Evolutionary conservation across 225 moss, liverwort and hornwort genomes (phyloP).

Genomic region (Thuidium tamariscinum): DNA sequence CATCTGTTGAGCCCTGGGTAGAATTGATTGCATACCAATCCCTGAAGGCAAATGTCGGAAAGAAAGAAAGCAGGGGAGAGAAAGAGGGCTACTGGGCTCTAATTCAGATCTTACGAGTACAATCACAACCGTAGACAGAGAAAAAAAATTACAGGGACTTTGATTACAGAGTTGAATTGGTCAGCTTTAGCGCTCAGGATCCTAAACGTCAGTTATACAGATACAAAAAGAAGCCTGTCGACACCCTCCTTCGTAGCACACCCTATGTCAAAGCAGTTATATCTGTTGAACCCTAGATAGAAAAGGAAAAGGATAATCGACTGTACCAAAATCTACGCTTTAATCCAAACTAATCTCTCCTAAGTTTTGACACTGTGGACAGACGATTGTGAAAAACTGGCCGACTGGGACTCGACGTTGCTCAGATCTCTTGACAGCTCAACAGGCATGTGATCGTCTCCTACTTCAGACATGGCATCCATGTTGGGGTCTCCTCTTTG

Average conservation of each 20-base stretch:
- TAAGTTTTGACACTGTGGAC: conserved; percentile 8
- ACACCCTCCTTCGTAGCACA: background rate
- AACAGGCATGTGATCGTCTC: conserved; percentile 19
- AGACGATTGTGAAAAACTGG: conserved; percentile 33
- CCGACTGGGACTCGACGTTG: conserved; percentile 27
- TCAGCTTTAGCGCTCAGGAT: background rate
- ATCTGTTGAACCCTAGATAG: background rate
- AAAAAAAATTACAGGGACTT: background rate
- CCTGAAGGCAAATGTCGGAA: background rate
- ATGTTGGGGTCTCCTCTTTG: conserved; percentile 20
- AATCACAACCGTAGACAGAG: background rate
- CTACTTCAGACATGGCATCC: conserved; percentile 55
- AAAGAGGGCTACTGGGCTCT: background rate
- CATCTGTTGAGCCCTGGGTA: background rate
- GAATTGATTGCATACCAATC: background rate
- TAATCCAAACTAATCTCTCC: background rate
- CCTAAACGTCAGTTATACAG: background rate
- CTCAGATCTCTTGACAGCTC: conserved; percentile 17
- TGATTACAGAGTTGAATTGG: conserved; percentile 2
- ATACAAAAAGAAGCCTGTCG: background rate
- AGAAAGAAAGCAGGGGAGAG: background rate
- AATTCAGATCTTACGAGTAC: background rate
- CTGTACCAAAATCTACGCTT: background rate
- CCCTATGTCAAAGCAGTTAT: background rate
- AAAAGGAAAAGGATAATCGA: background rate